These are phyloP conservation scores for Murraya koenigii DNA, from an alignment of 345 rosid species.

Conservation along the genomic window DNA sequence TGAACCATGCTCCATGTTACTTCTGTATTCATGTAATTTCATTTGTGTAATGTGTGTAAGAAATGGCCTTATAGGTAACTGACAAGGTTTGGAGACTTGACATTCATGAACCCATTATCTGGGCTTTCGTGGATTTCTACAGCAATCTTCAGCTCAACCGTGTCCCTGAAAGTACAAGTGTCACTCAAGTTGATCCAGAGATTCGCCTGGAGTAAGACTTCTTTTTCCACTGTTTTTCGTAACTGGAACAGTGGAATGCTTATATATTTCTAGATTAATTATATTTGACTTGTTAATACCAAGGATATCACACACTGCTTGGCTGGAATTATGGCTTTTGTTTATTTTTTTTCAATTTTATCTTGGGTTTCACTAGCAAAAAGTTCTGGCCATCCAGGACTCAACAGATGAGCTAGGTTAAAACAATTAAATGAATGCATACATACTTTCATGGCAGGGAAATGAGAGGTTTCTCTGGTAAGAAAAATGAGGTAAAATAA, in stretches of 20 bases:
- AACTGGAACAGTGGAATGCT: background rate
- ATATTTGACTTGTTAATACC: background rate
- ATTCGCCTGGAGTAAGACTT: slow-evolving; percentile 73
- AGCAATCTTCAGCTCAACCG: slow-evolving; percentile 77
- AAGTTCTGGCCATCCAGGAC: background rate
- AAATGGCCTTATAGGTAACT: slow-evolving; percentile 53
- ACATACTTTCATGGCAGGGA: background rate
- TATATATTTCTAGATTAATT: background rate
- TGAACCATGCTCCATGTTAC: background rate
- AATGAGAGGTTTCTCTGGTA: background rate
- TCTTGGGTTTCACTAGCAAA: background rate
- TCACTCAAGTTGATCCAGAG: slow-evolving; percentile 92
- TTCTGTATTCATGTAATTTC: background rate
- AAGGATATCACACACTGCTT: background rate
- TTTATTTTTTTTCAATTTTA: background rate
- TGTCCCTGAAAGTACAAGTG: slow-evolving; percentile 67
- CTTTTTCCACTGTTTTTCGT: slow-evolving; percentile 1
- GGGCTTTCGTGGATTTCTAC: slow-evolving; percentile 84
- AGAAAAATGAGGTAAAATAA: background rate
- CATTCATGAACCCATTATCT: slow-evolving; percentile 94
- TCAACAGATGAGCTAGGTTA: background rate
- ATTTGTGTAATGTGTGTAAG: background rate
- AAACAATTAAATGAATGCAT: background rate
- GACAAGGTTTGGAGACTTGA: slow-evolving; percentile 85
- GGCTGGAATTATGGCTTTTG: background rate